A percentile compares a stretch with the other conserved stretches of the same genome.
phyloP scores from a whole-genome alignment of 805 yeast genomes.

The Wickerhamomyces hampshirensis region DNA sequence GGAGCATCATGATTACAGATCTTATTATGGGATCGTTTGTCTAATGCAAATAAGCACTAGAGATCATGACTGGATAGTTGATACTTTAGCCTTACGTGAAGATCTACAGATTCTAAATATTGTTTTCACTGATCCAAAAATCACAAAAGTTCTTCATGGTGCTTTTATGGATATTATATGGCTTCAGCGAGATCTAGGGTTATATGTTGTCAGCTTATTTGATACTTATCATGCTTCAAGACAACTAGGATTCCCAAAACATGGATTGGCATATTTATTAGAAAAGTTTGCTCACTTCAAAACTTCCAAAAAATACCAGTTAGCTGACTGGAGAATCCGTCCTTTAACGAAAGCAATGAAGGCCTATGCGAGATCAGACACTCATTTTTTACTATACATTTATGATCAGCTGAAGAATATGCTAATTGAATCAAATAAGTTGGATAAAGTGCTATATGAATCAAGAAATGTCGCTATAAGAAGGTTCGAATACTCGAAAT shows the following conservation, averaged over 20 bases:
- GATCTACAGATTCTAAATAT: slow-evolving; percentile 62
- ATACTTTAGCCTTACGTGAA: slow-evolving; percentile 74
- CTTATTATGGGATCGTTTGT: slow-evolving; percentile 87
- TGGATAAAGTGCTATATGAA: slow-evolving; percentile 62
- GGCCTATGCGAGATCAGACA: slow-evolving; percentile 90
- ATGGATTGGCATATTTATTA: slow-evolving; percentile 78
- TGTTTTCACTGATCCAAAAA: slow-evolving; percentile 74
- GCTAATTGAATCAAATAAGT: slow-evolving; percentile 45
- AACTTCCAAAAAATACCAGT: slow-evolving; percentile 90
- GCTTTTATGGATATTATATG: slow-evolving; percentile 95
- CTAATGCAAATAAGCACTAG: slow-evolving; percentile 88
- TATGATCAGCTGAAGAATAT: slow-evolving; percentile 68
- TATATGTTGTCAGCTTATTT: slow-evolving; percentile 82
- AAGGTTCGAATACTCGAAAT: slow-evolving; percentile 77
- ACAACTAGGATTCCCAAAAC: slow-evolving; percentile 72
- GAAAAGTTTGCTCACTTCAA: slow-evolving; percentile 77
- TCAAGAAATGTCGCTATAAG: slow-evolving; percentile 77
- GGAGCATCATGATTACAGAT: slow-evolving; percentile 91
- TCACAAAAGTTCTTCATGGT: slow-evolving; percentile 91
- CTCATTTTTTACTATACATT: slow-evolving; percentile 82
- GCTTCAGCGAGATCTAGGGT: slow-evolving; percentile 93
- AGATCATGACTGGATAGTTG: slow-evolving; percentile 80
- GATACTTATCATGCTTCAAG: slow-evolving; percentile 92
- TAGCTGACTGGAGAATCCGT: slow-evolving; percentile 94
- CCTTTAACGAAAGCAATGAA: slow-evolving; percentile 75